Evolutionary conservation across 2,329 filamentous ascomycete genomes (phyloP).

Genomic region (Pseudogymnoascus sp.): DNA sequence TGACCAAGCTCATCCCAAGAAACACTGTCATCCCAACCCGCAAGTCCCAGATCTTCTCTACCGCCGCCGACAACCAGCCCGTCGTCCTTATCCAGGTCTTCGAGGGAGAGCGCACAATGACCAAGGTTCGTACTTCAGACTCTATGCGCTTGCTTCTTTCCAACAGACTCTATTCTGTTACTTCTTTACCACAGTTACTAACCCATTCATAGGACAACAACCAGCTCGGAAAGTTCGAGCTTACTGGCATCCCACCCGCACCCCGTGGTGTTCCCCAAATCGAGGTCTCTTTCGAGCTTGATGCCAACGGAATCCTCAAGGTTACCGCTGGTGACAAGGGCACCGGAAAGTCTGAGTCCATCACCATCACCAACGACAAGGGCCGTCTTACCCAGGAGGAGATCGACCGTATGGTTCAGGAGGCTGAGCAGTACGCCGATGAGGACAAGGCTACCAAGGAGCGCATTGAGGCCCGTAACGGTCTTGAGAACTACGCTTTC

Average conservation of each 20-base stretch:
- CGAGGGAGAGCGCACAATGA: constrained; percentile 89
- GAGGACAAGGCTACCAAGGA: constrained; percentile 98
- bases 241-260: constrained; percentile 89
- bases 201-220: constrained; percentile 62
- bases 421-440: constrained; percentile 97
- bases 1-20: constrained; percentile 93
- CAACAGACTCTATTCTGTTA: not conserved
- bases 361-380: constrained; percentile 99
- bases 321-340: constrained; percentile 96
- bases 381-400: constrained; percentile 92
- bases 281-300: constrained; percentile 94
- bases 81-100: constrained; percentile 92
- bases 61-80: constrained; percentile 92
- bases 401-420: constrained; percentile 97
- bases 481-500: constrained; percentile 98
- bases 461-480: constrained; percentile 93
- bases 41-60: constrained; percentile 98
- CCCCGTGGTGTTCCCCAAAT: constrained; percentile 97
- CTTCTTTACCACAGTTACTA: no score
- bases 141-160: not conserved
- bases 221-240: constrained; percentile 94
- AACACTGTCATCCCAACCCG: constrained; percentile 92
- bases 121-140: constrained; percentile 45
- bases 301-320: constrained; percentile 97
- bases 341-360: constrained; percentile 92